phyloP scores from a whole-genome alignment of 257 asterid species.

The Solanum appendiculatum region DNA sequence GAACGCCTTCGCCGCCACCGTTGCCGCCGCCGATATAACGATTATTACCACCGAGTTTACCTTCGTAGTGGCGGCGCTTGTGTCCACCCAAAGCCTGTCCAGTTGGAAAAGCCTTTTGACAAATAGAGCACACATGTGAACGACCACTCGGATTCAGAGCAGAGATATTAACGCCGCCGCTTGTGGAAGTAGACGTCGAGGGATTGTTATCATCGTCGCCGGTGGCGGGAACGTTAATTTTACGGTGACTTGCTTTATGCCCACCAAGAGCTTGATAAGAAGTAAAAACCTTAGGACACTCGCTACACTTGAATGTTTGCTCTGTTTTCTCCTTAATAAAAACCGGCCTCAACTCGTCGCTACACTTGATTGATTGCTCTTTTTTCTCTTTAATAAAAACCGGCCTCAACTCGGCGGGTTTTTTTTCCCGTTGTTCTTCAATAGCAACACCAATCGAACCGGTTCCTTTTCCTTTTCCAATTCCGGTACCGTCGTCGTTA shows the following conservation, averaged over 20 bases:
- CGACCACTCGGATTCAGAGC: constrained; percentile 45
- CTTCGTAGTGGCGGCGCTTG: constrained; percentile 87
- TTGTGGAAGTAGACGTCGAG: constrained; percentile 5
- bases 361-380: constrained; percentile 33
- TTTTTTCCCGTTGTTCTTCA: neutral
- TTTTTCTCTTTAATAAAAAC: neutral
- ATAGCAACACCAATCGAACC: neutral
- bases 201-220: constrained; percentile 17
- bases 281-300: constrained; percentile 46
- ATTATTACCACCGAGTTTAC: constrained; percentile 28
- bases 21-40: neutral
- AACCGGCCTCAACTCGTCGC: constrained; percentile 10
- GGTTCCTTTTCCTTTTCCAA: neutral
- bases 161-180: constrained; percentile 10
- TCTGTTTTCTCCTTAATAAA: neutral
- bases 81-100: constrained; percentile 98
- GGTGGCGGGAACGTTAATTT: neutral
- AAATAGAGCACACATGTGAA: constrained; percentile 61
- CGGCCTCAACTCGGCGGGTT: neutral
- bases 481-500: neutral
- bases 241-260: constrained; percentile 93
- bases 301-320: constrained; percentile 40
- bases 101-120: constrained; percentile 54
- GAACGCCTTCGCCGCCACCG: neutral
- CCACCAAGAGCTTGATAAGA: constrained; percentile 92